Evolutionary conservation across 441 rosid genomes (phyloP).

Genomic region (Populus hybrid): DNA sequence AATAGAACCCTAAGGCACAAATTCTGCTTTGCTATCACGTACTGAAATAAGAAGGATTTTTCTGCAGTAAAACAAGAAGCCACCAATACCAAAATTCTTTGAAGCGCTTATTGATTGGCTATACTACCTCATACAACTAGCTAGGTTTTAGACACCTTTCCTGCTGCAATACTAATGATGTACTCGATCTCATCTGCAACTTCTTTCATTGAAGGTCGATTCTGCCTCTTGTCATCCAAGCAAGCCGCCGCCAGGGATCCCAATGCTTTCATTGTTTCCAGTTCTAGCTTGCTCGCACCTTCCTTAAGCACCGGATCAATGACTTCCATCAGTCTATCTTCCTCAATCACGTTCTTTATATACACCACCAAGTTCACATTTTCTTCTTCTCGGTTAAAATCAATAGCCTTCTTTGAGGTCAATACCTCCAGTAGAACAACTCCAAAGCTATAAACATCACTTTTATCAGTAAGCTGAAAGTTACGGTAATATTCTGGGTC

Average conservation of each 20-base stretch:
- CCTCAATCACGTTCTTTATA: conserved; percentile 36
- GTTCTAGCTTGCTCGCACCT: conserved; percentile 22
- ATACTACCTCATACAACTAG: not conserved
- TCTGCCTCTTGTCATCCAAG: conserved; percentile 48
- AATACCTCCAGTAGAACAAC: conserved; percentile 64
- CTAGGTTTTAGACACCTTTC: conserved; percentile 17
- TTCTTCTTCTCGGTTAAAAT: conserved; percentile 42
- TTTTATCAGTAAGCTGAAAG: conserved; percentile 63
- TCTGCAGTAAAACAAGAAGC: not conserved
- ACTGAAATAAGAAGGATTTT: not conserved
- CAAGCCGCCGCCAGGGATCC: conserved; percentile 40
- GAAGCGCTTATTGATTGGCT: conserved; percentile 1
- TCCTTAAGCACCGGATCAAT: conserved; percentile 39
- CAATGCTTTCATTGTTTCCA: conserved; percentile 52
- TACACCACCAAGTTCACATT: conserved; percentile 50
- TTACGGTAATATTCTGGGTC: conserved; percentile 66
- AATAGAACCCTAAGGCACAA: no score
- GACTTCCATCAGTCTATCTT: conserved; percentile 37
- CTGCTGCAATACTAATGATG: conserved; percentile 28
- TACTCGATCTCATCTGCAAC: conserved; percentile 47
- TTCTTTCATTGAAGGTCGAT: conserved; percentile 55
- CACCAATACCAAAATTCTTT: conserved; percentile 4
- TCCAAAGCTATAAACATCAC: conserved; percentile 83
- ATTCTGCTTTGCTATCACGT: no score
- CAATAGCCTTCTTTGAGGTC: conserved; percentile 48